Evolutionary conservation across 2,329 filamentous ascomycete species (phyloP), one percentile per base, ranked within the genome.

Genomic region (Endocalyx cinctus): DNA sequence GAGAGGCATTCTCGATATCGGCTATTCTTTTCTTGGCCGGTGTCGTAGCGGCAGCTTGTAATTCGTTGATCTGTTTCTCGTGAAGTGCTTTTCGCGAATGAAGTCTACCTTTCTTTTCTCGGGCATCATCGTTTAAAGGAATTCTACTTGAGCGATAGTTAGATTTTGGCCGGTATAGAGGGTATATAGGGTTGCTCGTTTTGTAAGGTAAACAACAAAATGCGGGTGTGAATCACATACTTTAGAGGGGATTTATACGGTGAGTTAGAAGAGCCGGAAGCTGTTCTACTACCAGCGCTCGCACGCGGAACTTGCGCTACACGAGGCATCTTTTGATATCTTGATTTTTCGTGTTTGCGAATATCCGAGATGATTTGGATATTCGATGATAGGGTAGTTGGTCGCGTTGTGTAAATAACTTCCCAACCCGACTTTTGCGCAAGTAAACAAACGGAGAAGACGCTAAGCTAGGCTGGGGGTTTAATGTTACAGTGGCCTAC

Each of bases 91-190:
- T 87, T 53, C 92, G 82, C 41, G 86, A 88, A 55, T 92, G 84
- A 53, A 90, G 71, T 31, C 92, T 84, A 50, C 83, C 82, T 30
- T 88, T 89, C 62, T 94, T 95, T 66, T 98, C 92, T 50, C 83
- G 79, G 40, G 79, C 82, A 70, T 98, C 92, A 67, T 98, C 92
- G 67, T 97, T 97, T 43, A 98, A 77, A 22, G 92, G 89, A 39
- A 98, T 94, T 59, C 87, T 94, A 51, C n/a, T n/a, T n/a, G n/a
- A n/a, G 19, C 18, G 25, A 17, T 18, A 20, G 36, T 41, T 19
- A 39, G 42, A 23, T 42, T 33, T 31, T 32, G 22, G 23, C 22
- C 13, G 29, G 31, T 42, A 37, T 37, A 27, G 35, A 36, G 28
- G 13, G 17, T 7, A 27, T 20, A 17, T 11, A 19, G 34, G 33